These are phyloP conservation scores for Fusarium longipes DNA, from an alignment of 2,329 filamentous ascomycete species.

Conservation along the genomic window DNA sequence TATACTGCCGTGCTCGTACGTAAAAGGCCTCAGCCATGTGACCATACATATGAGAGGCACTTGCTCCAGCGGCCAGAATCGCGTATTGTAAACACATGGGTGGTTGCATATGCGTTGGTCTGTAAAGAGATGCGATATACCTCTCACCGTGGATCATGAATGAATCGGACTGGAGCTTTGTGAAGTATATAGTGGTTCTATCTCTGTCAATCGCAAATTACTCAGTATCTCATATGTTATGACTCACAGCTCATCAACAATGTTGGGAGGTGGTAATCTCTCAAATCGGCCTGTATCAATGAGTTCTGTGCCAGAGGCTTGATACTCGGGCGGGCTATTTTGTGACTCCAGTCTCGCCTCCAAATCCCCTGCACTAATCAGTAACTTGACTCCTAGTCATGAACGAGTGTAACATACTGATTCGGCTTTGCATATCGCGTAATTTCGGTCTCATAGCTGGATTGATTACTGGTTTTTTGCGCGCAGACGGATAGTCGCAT, in stretches of 20 bases:
- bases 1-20: slow-evolving; percentile 81
- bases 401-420: background rate
- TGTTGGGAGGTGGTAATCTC: slow-evolving; percentile 22
- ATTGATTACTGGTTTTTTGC: slow-evolving; percentile 27
- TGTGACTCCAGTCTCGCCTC: slow-evolving; percentile 21
- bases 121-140: slow-evolving; percentile 77
- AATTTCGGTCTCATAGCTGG: slow-evolving; percentile 18
- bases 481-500: slow-evolving; percentile 24
- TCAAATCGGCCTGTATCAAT: slow-evolving; percentile 34
- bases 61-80: slow-evolving; percentile 80
- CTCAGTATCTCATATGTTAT: accelerated
- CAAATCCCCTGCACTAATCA: slow-evolving; percentile 54
- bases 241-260: slow-evolving; percentile 34
- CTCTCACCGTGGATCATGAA: slow-evolving; percentile 81
- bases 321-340: slow-evolving; percentile 1
- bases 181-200: slow-evolving; percentile 67
- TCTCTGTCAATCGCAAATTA: accelerated
- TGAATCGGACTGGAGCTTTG: slow-evolving; percentile 74
- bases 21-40: slow-evolving; percentile 80
- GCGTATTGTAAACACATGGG: slow-evolving; percentile 84
- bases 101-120: slow-evolving; percentile 76
- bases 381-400: accelerated
- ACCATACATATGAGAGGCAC: slow-evolving; percentile 74
- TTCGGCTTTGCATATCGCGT: slow-evolving; percentile 30
- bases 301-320: slow-evolving; percentile 20